A percentile compares a stretch with the other conserved stretches of the same genome.
These are phyloP conservation scores for Mycena epipterygia DNA, from an alignment of 768 basidiomycete species.

Conservation along the genomic window DNA sequence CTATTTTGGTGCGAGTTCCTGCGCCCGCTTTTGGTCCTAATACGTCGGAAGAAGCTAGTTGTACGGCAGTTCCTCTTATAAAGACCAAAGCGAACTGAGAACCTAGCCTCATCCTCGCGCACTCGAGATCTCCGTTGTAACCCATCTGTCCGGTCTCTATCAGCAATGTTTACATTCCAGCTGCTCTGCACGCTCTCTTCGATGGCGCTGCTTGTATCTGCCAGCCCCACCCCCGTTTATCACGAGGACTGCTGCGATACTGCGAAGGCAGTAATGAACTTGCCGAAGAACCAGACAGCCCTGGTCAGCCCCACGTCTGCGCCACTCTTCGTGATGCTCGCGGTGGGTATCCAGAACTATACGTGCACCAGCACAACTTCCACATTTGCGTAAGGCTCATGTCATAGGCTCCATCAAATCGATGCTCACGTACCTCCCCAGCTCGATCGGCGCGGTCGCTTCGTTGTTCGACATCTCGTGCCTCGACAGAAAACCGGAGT, in stretches of 20 bases:
- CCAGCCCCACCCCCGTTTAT: neutral
- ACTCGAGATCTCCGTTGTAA: too few relatives aligned
- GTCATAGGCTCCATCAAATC: too few relatives aligned
- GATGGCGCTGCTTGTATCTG: neutral
- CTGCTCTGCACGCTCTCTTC: neutral
- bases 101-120: too few relatives aligned
- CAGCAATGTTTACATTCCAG: neutral
- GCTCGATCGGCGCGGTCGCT: slow-evolving; percentile 62
- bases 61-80: too few relatives aligned
- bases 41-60: too few relatives aligned
- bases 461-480: slow-evolving; percentile 71
- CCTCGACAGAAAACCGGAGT: slow-evolving; percentile 43
- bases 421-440: slow-evolving; percentile 38
- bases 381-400: slow-evolving; percentile 54
- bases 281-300: slow-evolving; percentile 47
- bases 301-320: slow-evolving; percentile 51
- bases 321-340: slow-evolving; percentile 58
- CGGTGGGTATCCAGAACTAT: slow-evolving; percentile 69
- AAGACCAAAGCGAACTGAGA: too few relatives aligned
- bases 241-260: slow-evolving; percentile 38
- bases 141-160: too few relatives aligned
- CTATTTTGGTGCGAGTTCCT: too few relatives aligned
- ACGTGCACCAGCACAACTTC: slow-evolving; percentile 60
- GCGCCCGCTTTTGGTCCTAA: too few relatives aligned
- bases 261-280: slow-evolving; percentile 41